Evolutionary conservation across 2,329 filamentous ascomycete genomes (phyloP).

Genomic region (Phaeosphaeria sp.): DNA sequence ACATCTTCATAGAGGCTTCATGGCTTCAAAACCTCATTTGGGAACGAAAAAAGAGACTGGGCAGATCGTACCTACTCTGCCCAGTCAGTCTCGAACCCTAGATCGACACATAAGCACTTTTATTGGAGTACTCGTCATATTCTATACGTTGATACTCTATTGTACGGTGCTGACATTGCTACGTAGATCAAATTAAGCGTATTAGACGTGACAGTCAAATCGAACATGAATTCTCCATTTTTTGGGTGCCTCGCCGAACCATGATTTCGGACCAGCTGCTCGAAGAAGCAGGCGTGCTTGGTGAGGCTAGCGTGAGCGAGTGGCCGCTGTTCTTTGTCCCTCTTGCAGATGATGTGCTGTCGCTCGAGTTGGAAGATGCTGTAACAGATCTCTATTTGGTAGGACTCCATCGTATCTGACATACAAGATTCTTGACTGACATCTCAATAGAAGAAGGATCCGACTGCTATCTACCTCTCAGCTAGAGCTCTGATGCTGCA

Average conservation of each 20-base stretch:
- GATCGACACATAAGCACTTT: constrained; percentile 47
- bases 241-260: constrained; percentile 93
- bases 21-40: constrained; percentile 38
- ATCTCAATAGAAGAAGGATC: constrained; percentile 72
- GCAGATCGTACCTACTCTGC: constrained; percentile 61
- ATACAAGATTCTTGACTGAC: constrained; percentile 26
- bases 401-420: constrained; percentile 29
- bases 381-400: constrained; percentile 87
- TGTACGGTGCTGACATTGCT: constrained; percentile 56
- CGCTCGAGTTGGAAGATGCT: constrained; percentile 85
- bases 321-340: constrained; percentile 90
- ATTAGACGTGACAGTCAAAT: constrained; percentile 86
- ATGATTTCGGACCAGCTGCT: constrained; percentile 89
- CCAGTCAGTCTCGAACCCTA: constrained; percentile 64
- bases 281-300: constrained; percentile 90
- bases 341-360: constrained; percentile 88
- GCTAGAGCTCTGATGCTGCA: constrained; percentile 94
- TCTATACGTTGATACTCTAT: constrained; percentile 34
- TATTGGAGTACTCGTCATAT: constrained; percentile 33
- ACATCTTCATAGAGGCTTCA: constrained; percentile 1
- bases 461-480: constrained; percentile 86
- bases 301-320: constrained; percentile 88
- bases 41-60: constrained; percentile 66
- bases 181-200: constrained; percentile 85
- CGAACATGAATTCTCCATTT: constrained; percentile 95